Evolutionary conservation across 2,329 filamentous ascomycete genomes (phyloP).

Genomic region (Colletotrichum sp.): DNA sequence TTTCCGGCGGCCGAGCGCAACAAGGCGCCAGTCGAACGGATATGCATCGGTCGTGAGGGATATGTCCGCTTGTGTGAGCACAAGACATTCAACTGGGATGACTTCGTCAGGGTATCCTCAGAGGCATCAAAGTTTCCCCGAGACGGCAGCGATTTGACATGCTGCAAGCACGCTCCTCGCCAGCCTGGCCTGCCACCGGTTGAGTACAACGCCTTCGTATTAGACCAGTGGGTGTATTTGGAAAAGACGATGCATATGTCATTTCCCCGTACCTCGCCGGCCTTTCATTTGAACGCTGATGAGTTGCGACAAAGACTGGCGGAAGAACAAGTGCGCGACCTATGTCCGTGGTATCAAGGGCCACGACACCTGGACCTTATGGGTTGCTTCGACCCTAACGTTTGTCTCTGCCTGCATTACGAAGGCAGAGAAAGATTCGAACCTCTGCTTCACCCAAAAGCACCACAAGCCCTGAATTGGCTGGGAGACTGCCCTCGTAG

Average conservation of each 20-base stretch:
- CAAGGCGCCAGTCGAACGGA: neutral
- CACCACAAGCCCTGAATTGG: neutral
- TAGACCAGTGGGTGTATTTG: neutral
- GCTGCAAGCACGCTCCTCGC: neutral
- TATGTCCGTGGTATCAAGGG: neutral
- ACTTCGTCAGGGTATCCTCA: neutral
- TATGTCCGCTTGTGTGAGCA: neutral
- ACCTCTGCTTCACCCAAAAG: neutral
- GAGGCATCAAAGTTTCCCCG: neutral
- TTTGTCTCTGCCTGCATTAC: neutral
- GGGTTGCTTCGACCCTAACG: neutral
- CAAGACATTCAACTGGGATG: neutral
- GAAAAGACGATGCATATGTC: neutral
- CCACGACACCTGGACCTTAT: neutral
- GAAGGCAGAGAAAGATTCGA: neutral
- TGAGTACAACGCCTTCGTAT: neutral
- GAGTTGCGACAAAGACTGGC: neutral
- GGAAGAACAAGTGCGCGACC: neutral
- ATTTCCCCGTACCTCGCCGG: neutral
- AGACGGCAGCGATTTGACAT: neutral
- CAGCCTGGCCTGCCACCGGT: neutral
- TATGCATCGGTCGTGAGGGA: neutral
- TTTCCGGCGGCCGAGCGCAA: neutral
- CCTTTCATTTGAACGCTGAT: neutral
- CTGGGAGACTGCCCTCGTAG: neutral